Percentiles rank a stretch among this genome's conserved stretches.
Conservation (phyloP, 768 basidiomycete species). For the Leccinum arenicola region DNA sequence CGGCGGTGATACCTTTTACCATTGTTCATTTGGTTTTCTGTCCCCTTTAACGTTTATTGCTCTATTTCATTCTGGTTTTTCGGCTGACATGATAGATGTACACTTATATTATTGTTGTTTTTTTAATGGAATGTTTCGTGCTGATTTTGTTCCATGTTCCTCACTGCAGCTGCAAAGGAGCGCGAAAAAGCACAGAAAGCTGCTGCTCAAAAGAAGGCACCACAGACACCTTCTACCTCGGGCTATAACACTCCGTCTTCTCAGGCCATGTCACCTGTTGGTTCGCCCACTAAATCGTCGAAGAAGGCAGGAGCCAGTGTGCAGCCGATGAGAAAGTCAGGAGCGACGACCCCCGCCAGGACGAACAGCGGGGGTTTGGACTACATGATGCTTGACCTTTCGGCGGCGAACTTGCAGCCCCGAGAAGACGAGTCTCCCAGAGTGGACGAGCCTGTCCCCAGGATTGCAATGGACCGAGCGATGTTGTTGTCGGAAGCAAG, state of each 20-base stretch:
- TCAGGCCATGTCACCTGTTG: conserved; percentile 40
- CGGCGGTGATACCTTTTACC: conserved; percentile 25
- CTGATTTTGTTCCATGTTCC: conserved; percentile 34
- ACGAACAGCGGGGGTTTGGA: conserved; percentile 37
- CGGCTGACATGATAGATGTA: conserved; percentile 29
- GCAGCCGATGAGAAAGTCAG: conserved; percentile 36
- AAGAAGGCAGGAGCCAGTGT: conserved; percentile 38
- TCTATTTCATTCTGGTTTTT: conserved; percentile 17
- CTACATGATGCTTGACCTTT: conserved; percentile 67
- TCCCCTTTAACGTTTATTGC: conserved; percentile 10
- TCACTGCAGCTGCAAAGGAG: conserved; percentile 67
- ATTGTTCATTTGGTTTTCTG: conserved; percentile 1
- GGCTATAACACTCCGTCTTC: conserved; percentile 40
- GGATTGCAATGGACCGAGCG: conserved; percentile 66
- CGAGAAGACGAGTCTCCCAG: conserved; percentile 38
- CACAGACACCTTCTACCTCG: conserved; percentile 35
- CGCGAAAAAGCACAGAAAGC: conserved; percentile 71
- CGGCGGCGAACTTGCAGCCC: conserved; percentile 63
- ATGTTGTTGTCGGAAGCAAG: conserved; percentile 82
- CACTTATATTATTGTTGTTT: conserved; percentile 26
- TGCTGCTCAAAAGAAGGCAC: conserved; percentile 41
- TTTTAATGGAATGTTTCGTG: conserved; percentile 36
- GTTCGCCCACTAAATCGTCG: conserved; percentile 39
- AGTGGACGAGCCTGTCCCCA: conserved; percentile 54
- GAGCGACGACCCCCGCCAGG: conserved; percentile 42